These are phyloP conservation scores for Diaporthe amygdali DNA, from an alignment of 2,329 filamentous ascomycete species.

Conservation along the genomic window DNA sequence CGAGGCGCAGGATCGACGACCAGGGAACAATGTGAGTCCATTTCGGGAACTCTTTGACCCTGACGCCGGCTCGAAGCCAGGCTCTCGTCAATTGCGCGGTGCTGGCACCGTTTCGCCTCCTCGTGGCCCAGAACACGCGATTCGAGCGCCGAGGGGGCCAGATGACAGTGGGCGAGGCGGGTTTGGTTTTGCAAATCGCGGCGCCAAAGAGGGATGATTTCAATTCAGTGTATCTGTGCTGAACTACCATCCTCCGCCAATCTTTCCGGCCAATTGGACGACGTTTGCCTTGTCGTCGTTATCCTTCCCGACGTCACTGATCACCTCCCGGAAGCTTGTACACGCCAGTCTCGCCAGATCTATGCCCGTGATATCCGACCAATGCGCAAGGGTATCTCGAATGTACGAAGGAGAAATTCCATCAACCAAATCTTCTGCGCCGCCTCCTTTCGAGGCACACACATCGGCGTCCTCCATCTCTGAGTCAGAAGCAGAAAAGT, in stretches of 20 bases:
- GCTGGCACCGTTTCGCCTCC: conserved; percentile 46
- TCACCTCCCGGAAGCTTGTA: conserved; percentile 89
- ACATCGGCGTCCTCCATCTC: conserved; percentile 38
- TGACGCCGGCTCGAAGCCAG: conserved; percentile 69
- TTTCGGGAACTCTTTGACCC: conserved; percentile 78
- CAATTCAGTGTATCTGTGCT: conserved; percentile 32
- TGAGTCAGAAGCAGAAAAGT: conserved; percentile 76
- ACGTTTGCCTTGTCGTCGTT: conserved; percentile 78
- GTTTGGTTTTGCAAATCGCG: conserved; percentile 75
- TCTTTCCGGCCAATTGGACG: conserved; percentile 85
- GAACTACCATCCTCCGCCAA: conserved; percentile 88
- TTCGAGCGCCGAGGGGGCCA: conserved; percentile 78
- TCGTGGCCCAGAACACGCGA: conserved; percentile 68
- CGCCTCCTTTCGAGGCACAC: conserved; percentile 31
- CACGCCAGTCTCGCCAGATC: conserved; percentile 74
- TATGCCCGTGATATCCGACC: conserved; percentile 75
- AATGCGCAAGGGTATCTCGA: conserved; percentile 74
- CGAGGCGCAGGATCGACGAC: conserved; percentile 31
- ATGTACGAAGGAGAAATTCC: conserved; percentile 72
- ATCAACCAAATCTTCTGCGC: conserved; percentile 53
- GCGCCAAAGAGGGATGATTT: conserved; percentile 55
- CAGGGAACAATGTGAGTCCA: conserved; percentile 37
- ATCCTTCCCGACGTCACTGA: conserved; percentile 91
- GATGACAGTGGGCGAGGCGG: conserved; percentile 78
- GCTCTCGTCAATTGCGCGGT: conserved; percentile 50